Evolutionary conservation across 2,329 filamentous ascomycete genomes (phyloP), one percentile per base, ranked within the genome.

Genomic region (Ceratocystis cacaofunesta): DNA sequence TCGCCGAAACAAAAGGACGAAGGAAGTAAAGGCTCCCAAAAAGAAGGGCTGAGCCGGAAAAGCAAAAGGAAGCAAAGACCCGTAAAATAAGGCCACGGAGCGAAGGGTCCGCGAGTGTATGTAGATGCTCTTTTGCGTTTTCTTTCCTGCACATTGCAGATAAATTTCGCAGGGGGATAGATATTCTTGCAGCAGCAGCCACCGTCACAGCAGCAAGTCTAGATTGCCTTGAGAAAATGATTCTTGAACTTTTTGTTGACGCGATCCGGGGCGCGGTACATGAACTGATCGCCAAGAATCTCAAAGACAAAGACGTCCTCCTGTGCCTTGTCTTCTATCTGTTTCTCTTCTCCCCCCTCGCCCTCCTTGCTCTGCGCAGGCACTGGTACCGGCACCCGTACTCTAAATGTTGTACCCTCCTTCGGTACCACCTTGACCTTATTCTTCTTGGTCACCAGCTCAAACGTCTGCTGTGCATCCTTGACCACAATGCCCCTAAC

Each of bases 201-300:
- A 30, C 5, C 3, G 32, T 10, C 32, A 36, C 32, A 36, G 8
- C 36, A 41, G 36, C 36, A 41, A 57, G 25, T 22, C 88, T 78
- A 95, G 15, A 95, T 74, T 69, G 89, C 85, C 61, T 85, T 81
- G 68, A 91, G 78, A 71, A 89, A 90, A 73, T 92, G 91, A 72
- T 84, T 80, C 76, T 94, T 96, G 76, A 95, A 95, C 77, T 96
- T 97, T 76, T 85, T 90, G 71, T 88, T 95, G 61, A 91, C 90
- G 25, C 94, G 80, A 73, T 97, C 92, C 17, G 88, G 85, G 1
- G 92, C 86, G 10, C 91, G 82, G 69, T 86, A 84, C 79, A 90
- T 85, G 72, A 97, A 92, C 72, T 95, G 90, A 70, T 90, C 88
- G 2, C 94, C 94, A 69, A 92, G 82, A 1, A 97, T 78, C 73